Evolutionary conservation across 2,329 filamentous ascomycete species (phyloP).

Genomic region (Rhynchosporium secalis): DNA sequence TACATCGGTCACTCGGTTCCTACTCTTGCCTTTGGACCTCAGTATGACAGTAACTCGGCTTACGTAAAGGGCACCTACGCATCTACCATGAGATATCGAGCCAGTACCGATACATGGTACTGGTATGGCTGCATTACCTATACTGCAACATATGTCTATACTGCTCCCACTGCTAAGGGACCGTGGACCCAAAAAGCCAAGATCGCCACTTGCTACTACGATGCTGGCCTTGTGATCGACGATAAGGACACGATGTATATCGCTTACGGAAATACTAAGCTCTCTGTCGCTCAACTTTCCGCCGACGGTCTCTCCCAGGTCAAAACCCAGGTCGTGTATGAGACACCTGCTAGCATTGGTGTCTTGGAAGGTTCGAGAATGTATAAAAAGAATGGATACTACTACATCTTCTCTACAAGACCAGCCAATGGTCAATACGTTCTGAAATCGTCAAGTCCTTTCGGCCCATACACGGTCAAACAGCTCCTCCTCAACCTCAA

Average conservation of each 20-base stretch:
- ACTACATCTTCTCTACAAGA: slow-evolving; percentile 55
- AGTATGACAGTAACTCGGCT: slow-evolving; percentile 50
- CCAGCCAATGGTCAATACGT: slow-evolving; percentile 50
- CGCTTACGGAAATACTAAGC: slow-evolving; percentile 51
- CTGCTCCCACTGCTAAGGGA: slow-evolving; percentile 44
- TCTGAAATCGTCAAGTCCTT: slow-evolving; percentile 50
- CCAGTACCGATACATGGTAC: slow-evolving; percentile 52
- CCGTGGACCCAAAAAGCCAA: slow-evolving; percentile 46
- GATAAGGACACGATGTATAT: slow-evolving; percentile 61
- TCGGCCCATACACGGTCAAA: slow-evolving; percentile 51
- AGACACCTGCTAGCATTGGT: slow-evolving; percentile 40
- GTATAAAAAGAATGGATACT: slow-evolving; percentile 57
- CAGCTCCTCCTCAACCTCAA: slow-evolving; percentile 45
- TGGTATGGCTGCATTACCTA: slow-evolving; percentile 59
- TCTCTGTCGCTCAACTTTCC: slow-evolving; percentile 53
- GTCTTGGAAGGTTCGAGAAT: slow-evolving; percentile 54
- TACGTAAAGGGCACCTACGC: slow-evolving; percentile 59
- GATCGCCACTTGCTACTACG: slow-evolving; percentile 54
- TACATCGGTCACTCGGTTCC: slow-evolving; percentile 49
- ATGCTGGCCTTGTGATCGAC: slow-evolving; percentile 57
- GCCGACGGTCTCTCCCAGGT: slow-evolving; percentile 49
- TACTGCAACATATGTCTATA: slow-evolving; percentile 54
- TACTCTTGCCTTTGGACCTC: slow-evolving; percentile 47
- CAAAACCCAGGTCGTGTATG: slow-evolving; percentile 48
- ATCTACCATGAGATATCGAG: slow-evolving; percentile 52